Evolutionary conservation across 306 rosid genomes (phyloP), one percentile per base, ranked within the genome.

Genomic region (Psophocarpus tetragonolobus): DNA sequence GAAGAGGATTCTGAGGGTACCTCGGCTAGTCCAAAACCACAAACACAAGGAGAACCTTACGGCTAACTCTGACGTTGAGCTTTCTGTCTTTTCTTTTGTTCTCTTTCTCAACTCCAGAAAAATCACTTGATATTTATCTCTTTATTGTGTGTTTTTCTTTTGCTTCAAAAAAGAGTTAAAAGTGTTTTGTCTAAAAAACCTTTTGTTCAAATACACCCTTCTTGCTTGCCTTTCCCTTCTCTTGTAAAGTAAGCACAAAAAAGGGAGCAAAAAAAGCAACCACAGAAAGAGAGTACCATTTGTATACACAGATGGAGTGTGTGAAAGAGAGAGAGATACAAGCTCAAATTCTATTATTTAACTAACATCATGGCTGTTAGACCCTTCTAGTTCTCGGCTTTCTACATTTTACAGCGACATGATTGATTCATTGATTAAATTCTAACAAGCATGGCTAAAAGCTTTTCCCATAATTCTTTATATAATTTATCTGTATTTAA

Each of bases 1-100:
- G 84, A 76, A 80, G 84, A 76, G 83, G 85, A 66, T 76, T 68
- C 84, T 78, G 39, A 83, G 75, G 58, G 89, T 77, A 51, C 86
- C 77, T 82, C 75, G 85, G 60, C 39, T 73, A 69, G 87, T 84
- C 79, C 82, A 80, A 79, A 84, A 76, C 87, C 88, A 86, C 83
- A 84, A 38, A 83, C 67, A 77, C 71, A 82, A 68, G 80, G 69
- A 82, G 87, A 91, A 85, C 97, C 91, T 89, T 94, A 83, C 87
- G 87, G 96, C 92, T 85, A 90, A 75, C 87, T 82, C 92, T 88
- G 97, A 94, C 87, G 98, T 89, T 73, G 83, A 85, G 51, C 97
- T 94, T 92, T 92, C 97, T 92, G 97, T 94, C 97, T 90, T 92
- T 90, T 90, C 92, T 85, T 90, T 82, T 84, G 87, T 85, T 84